These are phyloP conservation scores for Geranium incanum DNA, from an alignment of 441 rosid genomes.

Conservation along the genomic window DNA sequence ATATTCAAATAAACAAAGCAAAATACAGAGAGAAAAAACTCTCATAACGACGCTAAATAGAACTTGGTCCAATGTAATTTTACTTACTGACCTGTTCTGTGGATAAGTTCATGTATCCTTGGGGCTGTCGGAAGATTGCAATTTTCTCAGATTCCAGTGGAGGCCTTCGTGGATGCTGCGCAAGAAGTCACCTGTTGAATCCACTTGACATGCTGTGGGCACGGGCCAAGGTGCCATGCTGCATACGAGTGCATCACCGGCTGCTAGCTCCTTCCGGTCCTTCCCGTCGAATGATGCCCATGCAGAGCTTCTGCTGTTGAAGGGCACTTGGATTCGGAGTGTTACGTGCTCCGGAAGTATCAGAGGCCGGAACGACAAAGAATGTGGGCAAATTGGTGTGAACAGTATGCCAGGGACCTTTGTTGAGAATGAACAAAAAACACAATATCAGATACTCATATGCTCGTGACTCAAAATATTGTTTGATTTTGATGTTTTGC, in stretches of 20 bases:
- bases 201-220: conserved; percentile 80
- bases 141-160: conserved; percentile 89
- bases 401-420: conserved; percentile 98
- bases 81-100: neutral
- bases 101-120: conserved; percentile 24
- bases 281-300: conserved; percentile 98
- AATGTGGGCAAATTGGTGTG: conserved; percentile 97
- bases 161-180: conserved; percentile 93
- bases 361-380: conserved; percentile 92
- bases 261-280: conserved; percentile 63
- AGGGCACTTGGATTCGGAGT: conserved; percentile 69
- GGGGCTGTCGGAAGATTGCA: conserved; percentile 78
- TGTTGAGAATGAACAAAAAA: neutral
- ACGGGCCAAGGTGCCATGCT: conserved; percentile 99
- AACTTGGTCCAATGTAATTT: neutral
- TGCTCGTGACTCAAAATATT: neutral
- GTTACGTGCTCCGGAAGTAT: conserved; percentile 94
- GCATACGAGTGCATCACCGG: conserved; percentile 92
- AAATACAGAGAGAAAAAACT: neutral
- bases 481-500: too few relatives aligned
- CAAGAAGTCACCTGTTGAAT: conserved; percentile 79
- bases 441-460: neutral
- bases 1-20: neutral
- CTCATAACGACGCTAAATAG: neutral
- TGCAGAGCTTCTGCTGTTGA: conserved; percentile 81